phyloP scores from a whole-genome alignment of 2,329 filamentous ascomycete species.

The Ceratocystis variospora region DNA sequence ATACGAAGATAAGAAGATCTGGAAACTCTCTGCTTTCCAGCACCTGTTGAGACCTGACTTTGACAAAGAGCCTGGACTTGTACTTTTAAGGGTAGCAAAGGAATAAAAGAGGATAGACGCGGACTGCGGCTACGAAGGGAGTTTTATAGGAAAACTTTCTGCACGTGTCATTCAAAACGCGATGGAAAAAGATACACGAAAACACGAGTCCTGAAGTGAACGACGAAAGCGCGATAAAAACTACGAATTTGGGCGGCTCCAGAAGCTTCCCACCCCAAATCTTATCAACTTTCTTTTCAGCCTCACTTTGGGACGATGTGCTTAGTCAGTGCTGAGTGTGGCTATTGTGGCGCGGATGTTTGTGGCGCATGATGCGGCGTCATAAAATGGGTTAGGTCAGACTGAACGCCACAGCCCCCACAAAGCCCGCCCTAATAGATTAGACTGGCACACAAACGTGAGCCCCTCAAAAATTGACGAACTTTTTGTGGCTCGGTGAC shows the following conservation, averaged over 20 bases:
- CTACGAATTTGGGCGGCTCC: neutral
- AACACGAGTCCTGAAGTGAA: neutral
- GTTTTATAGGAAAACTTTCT: neutral
- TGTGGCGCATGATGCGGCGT: neutral
- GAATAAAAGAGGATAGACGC: neutral
- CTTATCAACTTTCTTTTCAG: slow-evolving; percentile 7
- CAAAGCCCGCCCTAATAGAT: slow-evolving; percentile 15
- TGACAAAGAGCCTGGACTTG: neutral
- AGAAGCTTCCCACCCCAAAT: slow-evolving; percentile 16
- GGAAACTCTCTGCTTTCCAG: neutral
- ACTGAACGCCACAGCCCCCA: slow-evolving; percentile 4
- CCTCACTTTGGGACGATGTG: neutral
- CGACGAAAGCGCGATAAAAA: slow-evolving; percentile 6
- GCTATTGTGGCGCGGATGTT: neutral
- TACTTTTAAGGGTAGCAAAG: too few relatives aligned
- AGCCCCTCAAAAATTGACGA: slow-evolving; percentile 16
- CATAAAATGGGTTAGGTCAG: neutral
- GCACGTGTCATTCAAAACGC: neutral
- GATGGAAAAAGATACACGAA: neutral
- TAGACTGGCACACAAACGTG: slow-evolving; percentile 15
- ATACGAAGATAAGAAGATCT: neutral
- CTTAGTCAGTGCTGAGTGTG: slow-evolving; percentile 3
- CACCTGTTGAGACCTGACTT: neutral
- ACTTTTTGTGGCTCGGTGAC: slow-evolving; percentile 16
- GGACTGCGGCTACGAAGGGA: neutral